Evolutionary conservation across 768 basidiomycete genomes (phyloP), one percentile per base, ranked within the genome.

Genomic region (Fomitopsis pulvina): DNA sequence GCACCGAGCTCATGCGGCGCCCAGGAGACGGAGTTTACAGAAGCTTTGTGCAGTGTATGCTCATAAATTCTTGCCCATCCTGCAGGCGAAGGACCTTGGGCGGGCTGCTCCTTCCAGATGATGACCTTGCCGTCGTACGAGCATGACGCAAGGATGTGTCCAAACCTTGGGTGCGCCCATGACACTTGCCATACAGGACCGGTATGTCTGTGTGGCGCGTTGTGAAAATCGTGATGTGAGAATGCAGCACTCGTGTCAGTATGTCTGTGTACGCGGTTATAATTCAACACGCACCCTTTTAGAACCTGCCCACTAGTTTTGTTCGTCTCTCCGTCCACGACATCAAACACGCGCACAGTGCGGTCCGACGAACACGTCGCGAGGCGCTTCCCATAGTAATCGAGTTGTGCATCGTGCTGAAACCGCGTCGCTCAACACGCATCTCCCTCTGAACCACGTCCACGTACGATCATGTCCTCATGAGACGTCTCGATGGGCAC

Each of bases 91-190:
- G 75, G 68, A 14, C 78, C 79, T 57, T 78, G 76, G 6, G 72
- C 72, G 52, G 69, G 58, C 63, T 90, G 87, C 66, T 98, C 94
- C 62, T 94, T 96, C 96, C 96, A 99, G 57, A 99, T 92, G 68
- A 97, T 79, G 18, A 96, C 96, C 60, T 95, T 91, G 41, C 96
- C 94, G 59, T 99, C 96, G 66, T 98, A 98, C 4, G 94, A 96
- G 63, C 92, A 95, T n/a, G 91, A 94, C 25, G 95, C 95, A 47
- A 99, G 81, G 60, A 99, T 95, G 54, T 87, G 83, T 1, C 96
- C 96, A 60, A 88, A 99, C 66, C 92, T 96, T 22, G 96, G 96
- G 60, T 99, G 95, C 2, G 90, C 95, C 96, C 96, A 99, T 21
- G 93, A 81, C 45, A 99, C 85, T 60, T 95, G 92, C 94, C 95